These are phyloP conservation scores for Rhodotorula toruloides DNA, from an alignment of 768 basidiomycete species.

Conservation along the genomic window DNA sequence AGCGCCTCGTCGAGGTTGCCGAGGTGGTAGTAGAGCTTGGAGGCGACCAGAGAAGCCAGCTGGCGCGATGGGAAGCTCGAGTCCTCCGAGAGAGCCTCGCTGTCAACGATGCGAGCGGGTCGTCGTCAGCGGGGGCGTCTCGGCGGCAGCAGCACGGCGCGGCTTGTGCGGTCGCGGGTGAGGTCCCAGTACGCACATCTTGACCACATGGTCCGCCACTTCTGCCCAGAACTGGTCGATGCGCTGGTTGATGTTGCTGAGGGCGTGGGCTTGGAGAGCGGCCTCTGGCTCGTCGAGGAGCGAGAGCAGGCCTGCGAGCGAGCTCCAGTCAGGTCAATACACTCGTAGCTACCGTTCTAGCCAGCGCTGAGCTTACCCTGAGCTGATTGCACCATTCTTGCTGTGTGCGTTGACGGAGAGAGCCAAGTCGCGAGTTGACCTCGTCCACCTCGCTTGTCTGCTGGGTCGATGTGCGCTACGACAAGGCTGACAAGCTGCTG, in stretches of 20 bases:
- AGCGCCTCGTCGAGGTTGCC: slow-evolving; percentile 93
- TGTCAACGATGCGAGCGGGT: slow-evolving; percentile 46
- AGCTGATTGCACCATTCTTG: slow-evolving; percentile 32
- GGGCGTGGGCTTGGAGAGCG: slow-evolving; percentile 83
- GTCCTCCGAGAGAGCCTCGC: slow-evolving; percentile 84
- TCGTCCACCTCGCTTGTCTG: too few species aligned
- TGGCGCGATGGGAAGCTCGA: slow-evolving; percentile 70
- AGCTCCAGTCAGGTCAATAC: background rate
- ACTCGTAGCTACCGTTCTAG: too few species aligned
- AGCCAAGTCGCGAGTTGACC: background rate
- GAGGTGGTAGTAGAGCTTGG: slow-evolving; percentile 96
- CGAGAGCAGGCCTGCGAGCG: slow-evolving; percentile 60
- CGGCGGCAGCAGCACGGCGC: background rate
- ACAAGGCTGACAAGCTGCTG: too few species aligned
- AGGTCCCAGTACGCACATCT: slow-evolving; percentile 60
- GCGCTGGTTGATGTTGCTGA: slow-evolving; percentile 70
- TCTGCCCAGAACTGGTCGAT: slow-evolving; percentile 98
- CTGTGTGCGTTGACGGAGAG: background rate
- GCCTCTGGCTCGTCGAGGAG: slow-evolving; percentile 80
- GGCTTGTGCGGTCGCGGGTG: slow-evolving; percentile 13
- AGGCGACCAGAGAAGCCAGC: slow-evolving; percentile 83
- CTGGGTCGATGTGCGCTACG: too few species aligned
- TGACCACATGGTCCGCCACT: slow-evolving; percentile 86
- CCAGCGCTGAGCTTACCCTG: background rate
- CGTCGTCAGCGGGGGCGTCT: slow-evolving; percentile 24